Evolutionary conservation across 805 yeast species (phyloP), one percentile per base, ranked within the genome.

Genomic region (Wickerhamomyces sydowiorum): DNA sequence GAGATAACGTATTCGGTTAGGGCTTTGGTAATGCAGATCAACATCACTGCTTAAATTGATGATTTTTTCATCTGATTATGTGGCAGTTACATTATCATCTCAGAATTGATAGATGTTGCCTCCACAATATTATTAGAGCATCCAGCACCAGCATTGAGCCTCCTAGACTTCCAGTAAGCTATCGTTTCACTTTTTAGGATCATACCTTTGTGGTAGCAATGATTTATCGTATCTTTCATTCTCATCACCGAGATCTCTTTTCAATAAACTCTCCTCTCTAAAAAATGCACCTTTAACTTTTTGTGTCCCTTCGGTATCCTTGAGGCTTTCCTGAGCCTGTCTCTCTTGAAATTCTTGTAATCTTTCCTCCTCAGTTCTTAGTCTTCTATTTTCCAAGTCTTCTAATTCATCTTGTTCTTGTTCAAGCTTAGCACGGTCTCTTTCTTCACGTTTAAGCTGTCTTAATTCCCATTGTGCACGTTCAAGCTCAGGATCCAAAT

Each of bases 401-500:
- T 51, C 61, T 3, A 51, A 37, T 24, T 55, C 60, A 2, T 51
- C 54, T 46, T 49, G 49, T 37, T 56, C 61, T 30, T 43, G 36
- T 38, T 46, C 57, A 12, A 51, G 25, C 31, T 20, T 37, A 3
- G 37, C 46, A 15, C 50, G 37, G 15, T 49, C 50, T 43, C 62
- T 47, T 47, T 59, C 28, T 41, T 39, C 66, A 71, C 60, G 72
- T 73, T 47, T 71, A 64, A 50, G 78, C 60, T 54, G 78, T 71
- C 64, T 80, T 69, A 36, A 73, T 72, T 41, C 81, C 76, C 27
- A 78, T 78, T 52, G 79, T 66, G 49, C 78, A 75, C 56, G 72
- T 76, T 59, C 78, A 68, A 14, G 76, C 64, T 1, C 75, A 0
- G 82, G 78, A 43, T 79, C 79, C 5, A 73, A 30, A 28, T 72